Evolutionary conservation across 2,329 filamentous ascomycete genomes (phyloP).

Genomic region (Colletotrichum sp.): DNA sequence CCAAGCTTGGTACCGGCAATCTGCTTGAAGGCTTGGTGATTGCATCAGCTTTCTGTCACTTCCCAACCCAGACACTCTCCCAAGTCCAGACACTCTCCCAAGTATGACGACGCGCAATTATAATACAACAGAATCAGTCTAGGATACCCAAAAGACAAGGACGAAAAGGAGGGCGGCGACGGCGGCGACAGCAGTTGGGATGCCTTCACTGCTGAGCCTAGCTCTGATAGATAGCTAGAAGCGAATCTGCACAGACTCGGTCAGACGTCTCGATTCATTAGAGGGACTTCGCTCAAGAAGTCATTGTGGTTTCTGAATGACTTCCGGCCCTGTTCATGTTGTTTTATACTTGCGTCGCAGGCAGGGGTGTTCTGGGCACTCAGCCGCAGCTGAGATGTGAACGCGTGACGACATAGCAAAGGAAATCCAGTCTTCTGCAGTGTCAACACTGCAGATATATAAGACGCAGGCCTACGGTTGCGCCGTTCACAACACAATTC

Average conservation of each 20-base stretch:
- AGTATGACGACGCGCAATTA: no score
- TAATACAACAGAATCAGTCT: no score
- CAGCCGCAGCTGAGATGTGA: neutral
- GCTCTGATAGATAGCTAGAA: fast-evolving
- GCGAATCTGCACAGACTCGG: neutral
- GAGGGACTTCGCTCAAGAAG: neutral
- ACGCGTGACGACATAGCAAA: neutral
- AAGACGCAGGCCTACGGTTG: neutral
- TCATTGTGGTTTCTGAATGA: neutral
- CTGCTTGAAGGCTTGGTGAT: no score
- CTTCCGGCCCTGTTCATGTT: fast-evolving
- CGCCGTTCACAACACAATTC: neutral
- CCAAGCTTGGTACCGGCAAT: no score
- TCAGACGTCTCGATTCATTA: neutral
- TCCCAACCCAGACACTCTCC: no score
- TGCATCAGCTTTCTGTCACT: fast-evolving
- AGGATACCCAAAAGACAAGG: neutral
- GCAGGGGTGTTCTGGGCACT: neutral
- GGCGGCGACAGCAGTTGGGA: neutral
- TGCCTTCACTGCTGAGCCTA: neutral
- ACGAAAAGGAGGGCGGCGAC: neutral
- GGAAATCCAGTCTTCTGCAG: neutral
- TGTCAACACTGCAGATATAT: neutral
- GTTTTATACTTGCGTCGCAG: neutral
- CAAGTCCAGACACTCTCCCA: no score